Percentiles rank a stretch among this genome's conserved stretches.
These are phyloP conservation scores for Suhomyces bokatorum DNA, from an alignment of 1,139 yeast species.

Conservation along the genomic window DNA sequence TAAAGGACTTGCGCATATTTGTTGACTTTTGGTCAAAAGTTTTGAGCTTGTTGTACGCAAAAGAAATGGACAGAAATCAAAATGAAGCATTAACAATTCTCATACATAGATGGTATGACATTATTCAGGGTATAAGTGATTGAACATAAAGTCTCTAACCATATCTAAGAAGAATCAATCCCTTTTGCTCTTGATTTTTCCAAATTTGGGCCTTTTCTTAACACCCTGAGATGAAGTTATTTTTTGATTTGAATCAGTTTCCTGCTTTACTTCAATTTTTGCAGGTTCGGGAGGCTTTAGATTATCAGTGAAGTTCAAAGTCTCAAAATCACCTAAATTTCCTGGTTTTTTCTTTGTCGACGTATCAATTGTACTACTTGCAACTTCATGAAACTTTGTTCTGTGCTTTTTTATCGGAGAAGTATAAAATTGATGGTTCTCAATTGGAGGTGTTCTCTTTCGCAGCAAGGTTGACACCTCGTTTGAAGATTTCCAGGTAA, in stretches of 20 bases:
- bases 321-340: background rate
- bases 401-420: constrained; percentile 10
- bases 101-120: constrained; percentile 41
- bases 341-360: background rate
- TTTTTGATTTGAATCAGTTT: background rate
- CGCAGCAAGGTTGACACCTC: background rate
- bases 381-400: background rate
- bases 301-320: background rate
- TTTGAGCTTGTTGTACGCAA: constrained; percentile 40
- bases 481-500: constrained; percentile 12
- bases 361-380: background rate
- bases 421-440: constrained; percentile 8
- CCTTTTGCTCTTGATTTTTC: background rate
- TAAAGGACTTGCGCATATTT: constrained; percentile 38
- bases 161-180: background rate
- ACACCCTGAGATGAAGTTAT: background rate
- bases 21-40: constrained; percentile 53
- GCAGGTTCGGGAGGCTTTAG: background rate
- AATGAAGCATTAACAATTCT: constrained; percentile 39
- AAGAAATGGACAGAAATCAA: constrained; percentile 40
- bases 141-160: too few relatives aligned
- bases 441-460: background rate
- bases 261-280: background rate
- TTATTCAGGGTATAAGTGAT: background rate
- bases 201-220: constrained; percentile 7